Conservation (phyloP, 352 stramenopile genomes). For the Phytophthora constricta region DNA sequence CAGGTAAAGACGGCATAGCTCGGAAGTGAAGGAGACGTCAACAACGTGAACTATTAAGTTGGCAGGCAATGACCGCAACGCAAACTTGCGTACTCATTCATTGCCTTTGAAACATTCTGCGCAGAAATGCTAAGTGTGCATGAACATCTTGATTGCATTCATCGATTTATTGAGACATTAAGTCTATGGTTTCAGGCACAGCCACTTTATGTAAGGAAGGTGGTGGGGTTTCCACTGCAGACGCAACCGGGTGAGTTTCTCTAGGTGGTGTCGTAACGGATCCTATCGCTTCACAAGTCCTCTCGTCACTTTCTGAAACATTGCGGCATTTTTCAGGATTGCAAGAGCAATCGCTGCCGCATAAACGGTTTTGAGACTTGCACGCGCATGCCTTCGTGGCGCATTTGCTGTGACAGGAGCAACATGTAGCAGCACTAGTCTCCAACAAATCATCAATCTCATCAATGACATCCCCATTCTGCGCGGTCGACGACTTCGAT, state of each 20-base stretch:
- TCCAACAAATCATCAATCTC: slow-evolving; percentile 67
- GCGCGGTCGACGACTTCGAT: slow-evolving; percentile 1
- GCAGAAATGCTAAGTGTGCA: too few relatives aligned
- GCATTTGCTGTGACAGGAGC: slow-evolving; percentile 77
- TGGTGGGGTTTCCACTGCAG: neutral
- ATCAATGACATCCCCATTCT: slow-evolving; percentile 42
- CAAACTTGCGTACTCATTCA: too few relatives aligned
- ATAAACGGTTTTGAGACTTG: slow-evolving; percentile 50
- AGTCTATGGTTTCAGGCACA: slow-evolving; percentile 3
- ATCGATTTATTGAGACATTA: slow-evolving; percentile 22
- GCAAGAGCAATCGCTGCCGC: slow-evolving; percentile 60
- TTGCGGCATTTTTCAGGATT: slow-evolving; percentile 68
- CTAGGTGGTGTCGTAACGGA: neutral
- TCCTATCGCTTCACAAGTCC: neutral
- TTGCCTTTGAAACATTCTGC: too few relatives aligned
- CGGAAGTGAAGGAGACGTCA: too few relatives aligned
- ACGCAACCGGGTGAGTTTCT: neutral
- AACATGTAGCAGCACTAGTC: slow-evolving; percentile 47
- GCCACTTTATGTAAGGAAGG: neutral
- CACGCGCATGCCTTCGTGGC: slow-evolving; percentile 75
- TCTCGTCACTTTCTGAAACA: neutral
- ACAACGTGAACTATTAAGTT: too few relatives aligned
- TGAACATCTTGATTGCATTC: too few relatives aligned
- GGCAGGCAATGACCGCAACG: too few relatives aligned
- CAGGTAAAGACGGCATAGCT: too few relatives aligned